Evolutionary conservation across 306 rosid species (phyloP), one percentile per base, ranked within the genome.

Genomic region (Gillenia trifoliata): DNA sequence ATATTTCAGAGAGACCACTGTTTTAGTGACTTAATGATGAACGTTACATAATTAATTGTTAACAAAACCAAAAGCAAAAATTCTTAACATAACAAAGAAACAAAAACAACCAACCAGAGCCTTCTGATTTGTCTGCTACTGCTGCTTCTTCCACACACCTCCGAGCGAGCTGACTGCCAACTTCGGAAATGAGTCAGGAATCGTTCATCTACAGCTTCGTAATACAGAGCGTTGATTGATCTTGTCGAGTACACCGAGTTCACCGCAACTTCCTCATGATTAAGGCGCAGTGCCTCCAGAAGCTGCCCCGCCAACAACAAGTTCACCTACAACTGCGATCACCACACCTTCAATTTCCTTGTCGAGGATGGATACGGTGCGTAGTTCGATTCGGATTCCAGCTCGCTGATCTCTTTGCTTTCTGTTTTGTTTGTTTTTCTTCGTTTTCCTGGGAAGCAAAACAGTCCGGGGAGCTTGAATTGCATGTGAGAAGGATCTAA

Each of bases 251-350:
- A 85, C 86, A 91, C 96, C 2, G 89, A 94, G 88, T 94, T 94
- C 88, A 91, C 96, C 1, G 98, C 1, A 94, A 94, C 81, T 94
- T 94, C 43, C 96, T 96, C 8, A 94, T 96, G 64, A 91, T 94
- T 83, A 97, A 97, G 12, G 84, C 87, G 60, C 93, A 89, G 87
- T 93, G 98, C 73, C 97, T 93, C 3, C 93, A 91, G 83, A 91
- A 87, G 43, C 91, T 93, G 1, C 89, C 93, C 97, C 31, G 82
- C 98, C 31, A 91, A 91, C 81, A 90, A 89, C 86, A 93, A 84
- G 89, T 93, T 93, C 90, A 93, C 92, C 59, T 93, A 91, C 86
- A 91, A 45, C 49, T 93, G 96, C 70, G 98, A 93, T 80, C 92
- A 85, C 74, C 98, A 93, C 76, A 88, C 98, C 80, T 93, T 93